Evolutionary conservation across 352 stramenopile genomes (phyloP).

Genomic region (Pythium pyrilobum): DNA sequence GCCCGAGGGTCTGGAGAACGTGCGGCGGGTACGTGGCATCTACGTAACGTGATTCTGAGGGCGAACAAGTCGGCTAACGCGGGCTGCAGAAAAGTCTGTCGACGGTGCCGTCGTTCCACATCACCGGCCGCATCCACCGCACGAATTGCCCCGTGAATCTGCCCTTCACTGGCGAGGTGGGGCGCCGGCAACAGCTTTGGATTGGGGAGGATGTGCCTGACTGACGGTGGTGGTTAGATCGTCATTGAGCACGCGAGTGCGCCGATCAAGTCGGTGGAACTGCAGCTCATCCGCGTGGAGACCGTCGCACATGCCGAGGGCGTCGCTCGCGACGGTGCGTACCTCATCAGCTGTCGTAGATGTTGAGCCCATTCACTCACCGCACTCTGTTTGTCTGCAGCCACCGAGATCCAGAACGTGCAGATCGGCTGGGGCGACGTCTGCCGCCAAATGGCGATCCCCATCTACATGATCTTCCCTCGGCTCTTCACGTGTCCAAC

Average conservation of each 20-base stretch:
- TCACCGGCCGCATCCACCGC: slow-evolving; percentile 78
- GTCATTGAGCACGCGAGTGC: slow-evolving; percentile 70
- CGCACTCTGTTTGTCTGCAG: slow-evolving; percentile 19
- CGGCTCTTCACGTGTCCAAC: slow-evolving; percentile 90
- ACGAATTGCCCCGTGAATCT: slow-evolving; percentile 89
- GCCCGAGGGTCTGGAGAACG: slow-evolving; percentile 80
- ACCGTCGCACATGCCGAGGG: slow-evolving; percentile 74
- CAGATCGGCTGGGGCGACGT: slow-evolving; percentile 92
- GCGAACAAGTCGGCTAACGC: neutral
- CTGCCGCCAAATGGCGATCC: slow-evolving; percentile 84
- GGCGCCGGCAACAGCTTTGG: neutral
- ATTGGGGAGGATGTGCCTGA: neutral
- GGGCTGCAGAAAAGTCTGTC: slow-evolving; percentile 39
- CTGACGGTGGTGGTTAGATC: slow-evolving; percentile 33
- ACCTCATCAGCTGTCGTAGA: neutral
- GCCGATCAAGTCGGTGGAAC: slow-evolving; percentile 83
- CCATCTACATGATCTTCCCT: slow-evolving; percentile 94
- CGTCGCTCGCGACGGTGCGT: slow-evolving; percentile 68
- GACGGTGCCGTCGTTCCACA: slow-evolving; percentile 69
- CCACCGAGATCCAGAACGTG: slow-evolving; percentile 93
- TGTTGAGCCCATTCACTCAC: neutral
- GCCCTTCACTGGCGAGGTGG: slow-evolving; percentile 86
- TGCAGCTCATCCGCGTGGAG: slow-evolving; percentile 90
- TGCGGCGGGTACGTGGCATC: slow-evolving; percentile 34
- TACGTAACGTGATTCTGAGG: neutral